phyloP scores from a whole-genome alignment of 2,329 filamentous ascomycete genomes.

The Ascochyta clinopodiicola region DNA sequence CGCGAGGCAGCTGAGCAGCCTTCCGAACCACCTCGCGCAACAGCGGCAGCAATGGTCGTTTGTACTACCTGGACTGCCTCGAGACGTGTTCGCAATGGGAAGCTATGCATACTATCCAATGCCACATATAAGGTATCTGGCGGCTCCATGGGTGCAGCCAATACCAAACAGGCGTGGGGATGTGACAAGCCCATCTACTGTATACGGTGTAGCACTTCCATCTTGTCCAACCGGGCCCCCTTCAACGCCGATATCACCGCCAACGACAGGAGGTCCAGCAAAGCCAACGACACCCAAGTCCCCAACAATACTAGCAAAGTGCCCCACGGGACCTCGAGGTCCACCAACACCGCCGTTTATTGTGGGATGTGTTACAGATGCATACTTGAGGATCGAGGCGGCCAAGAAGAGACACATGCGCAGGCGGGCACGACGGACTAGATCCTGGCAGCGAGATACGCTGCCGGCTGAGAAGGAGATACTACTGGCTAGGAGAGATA shows the following conservation, averaged over 20 bases:
- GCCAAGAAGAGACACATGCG: background rate
- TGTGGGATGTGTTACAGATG: conserved; percentile 7
- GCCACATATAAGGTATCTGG: background rate
- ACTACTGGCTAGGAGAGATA: background rate
- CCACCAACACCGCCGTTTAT: background rate
- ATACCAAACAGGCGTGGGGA: background rate
- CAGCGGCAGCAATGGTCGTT: background rate
- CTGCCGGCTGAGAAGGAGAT: background rate
- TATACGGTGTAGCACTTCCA: background rate
- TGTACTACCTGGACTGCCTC: background rate
- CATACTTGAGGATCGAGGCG: conserved; percentile 7
- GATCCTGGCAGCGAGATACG: background rate
- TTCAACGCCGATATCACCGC: background rate
- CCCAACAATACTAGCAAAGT: background rate
- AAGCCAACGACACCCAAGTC: background rate
- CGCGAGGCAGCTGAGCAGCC: background rate
- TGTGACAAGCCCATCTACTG: background rate
- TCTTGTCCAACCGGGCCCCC: background rate
- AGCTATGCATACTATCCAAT: background rate
- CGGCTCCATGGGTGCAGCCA: background rate
- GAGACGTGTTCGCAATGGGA: background rate
- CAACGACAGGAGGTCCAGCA: background rate
- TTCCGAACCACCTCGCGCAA: background rate
- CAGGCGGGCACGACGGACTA: background rate
- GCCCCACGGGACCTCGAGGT: background rate